Percentiles rank a stretch among this genome's conserved stretches.
Evolutionary conservation across 768 basidiomycete genomes (phyloP).

Genomic region (Albatrellus ellisii): DNA sequence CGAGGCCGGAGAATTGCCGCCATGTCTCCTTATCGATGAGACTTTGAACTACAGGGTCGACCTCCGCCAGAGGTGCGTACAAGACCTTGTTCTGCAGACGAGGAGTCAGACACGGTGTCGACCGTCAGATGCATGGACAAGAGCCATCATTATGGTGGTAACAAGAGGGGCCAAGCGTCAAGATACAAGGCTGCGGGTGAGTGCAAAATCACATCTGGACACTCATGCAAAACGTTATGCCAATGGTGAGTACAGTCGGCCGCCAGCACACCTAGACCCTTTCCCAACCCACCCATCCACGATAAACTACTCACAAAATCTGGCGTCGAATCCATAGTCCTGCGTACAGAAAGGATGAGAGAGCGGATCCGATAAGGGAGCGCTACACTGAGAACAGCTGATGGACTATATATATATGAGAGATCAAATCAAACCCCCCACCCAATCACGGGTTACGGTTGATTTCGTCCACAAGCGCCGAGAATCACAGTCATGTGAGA

Average conservation of each 20-base stretch:
- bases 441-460: too few species aligned
- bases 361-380: conserved; percentile 19
- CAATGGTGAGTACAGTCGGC: not conserved
- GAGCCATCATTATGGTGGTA: not conserved
- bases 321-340: conserved; percentile 8
- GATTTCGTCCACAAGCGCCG: too few species aligned
- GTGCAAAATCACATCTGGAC: not conserved
- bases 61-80: conserved; percentile 78
- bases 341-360: conserved; percentile 1
- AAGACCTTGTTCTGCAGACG: conserved; percentile 75
- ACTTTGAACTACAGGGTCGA: conserved; percentile 90
- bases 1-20: conserved; percentile 94
- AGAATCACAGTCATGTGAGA: too few species aligned
- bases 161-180: not conserved
- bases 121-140: not conserved
- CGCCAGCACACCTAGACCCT: not conserved
- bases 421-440: too few species aligned
- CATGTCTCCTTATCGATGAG: conserved; percentile 99
- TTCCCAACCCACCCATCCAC: not conserved
- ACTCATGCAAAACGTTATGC: not conserved
- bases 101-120: not conserved
- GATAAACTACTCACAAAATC: conserved; percentile 12
- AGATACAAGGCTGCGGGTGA: not conserved
- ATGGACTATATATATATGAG: too few species aligned
- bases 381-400: too few species aligned